Conservation (phyloP, 176 grass and related monocot genomes). For the Saccharum officinarum region DNA sequence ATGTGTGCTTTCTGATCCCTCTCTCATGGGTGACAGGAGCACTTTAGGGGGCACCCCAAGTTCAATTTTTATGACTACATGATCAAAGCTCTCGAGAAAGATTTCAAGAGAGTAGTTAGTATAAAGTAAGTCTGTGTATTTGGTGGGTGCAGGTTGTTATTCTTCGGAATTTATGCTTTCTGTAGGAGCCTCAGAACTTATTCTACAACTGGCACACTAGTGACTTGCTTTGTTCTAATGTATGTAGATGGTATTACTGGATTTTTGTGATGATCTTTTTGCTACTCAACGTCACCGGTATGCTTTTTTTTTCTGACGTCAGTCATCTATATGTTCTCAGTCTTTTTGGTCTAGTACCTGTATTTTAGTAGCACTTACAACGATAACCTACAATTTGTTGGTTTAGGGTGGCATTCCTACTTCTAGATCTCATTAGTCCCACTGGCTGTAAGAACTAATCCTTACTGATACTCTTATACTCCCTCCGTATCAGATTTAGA, state of each 20-base stretch:
- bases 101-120: conserved; percentile 79
- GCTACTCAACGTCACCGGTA: conserved; percentile 67
- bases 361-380: background rate
- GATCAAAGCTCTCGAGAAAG: conserved; percentile 80
- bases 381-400: background rate
- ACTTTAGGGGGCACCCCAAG: conserved; percentile 54
- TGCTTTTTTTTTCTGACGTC: background rate
- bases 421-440: conserved; percentile 85
- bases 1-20: background rate
- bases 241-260: conserved; percentile 83
- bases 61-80: conserved; percentile 89
- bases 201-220: background rate
- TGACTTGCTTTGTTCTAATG: conserved; percentile 7
- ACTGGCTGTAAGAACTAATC: conserved; percentile 47
- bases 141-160: background rate
- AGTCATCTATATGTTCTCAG: background rate
- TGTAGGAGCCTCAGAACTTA: background rate
- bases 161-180: background rate
- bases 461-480: background rate
- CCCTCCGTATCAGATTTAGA: no score
- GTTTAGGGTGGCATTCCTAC: conserved; percentile 58
- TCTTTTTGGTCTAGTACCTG: background rate
- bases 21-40: conserved; percentile 37
- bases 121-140: conserved; percentile 61
- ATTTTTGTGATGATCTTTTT: conserved; percentile 85